A percentile compares a stretch with the other conserved stretches of the same genome.
These are phyloP conservation scores for Boehmeria nivea DNA, from an alignment of 306 rosid species.

Conservation along the genomic window DNA sequence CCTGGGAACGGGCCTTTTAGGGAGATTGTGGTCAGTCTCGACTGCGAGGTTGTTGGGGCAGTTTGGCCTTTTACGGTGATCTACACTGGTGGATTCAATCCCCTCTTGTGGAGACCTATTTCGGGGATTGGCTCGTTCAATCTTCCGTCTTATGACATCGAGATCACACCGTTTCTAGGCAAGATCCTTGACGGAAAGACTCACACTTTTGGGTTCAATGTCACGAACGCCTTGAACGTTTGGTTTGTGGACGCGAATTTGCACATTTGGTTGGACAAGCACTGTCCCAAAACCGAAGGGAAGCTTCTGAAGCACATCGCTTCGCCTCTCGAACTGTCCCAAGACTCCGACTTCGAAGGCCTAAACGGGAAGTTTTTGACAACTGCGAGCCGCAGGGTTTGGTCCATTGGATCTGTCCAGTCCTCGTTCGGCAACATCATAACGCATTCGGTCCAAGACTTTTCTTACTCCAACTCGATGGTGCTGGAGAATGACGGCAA, in stretches of 20 bases:
- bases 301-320: slow-evolving; percentile 32
- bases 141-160: slow-evolving; percentile 86
- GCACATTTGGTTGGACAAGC: slow-evolving; percentile 78
- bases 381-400: slow-evolving; percentile 44
- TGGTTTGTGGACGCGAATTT: slow-evolving; percentile 87
- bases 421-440: slow-evolving; percentile 70
- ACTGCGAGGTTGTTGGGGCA: slow-evolving; percentile 51
- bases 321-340: slow-evolving; percentile 39
- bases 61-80: slow-evolving; percentile 92
- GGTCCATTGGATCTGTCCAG: slow-evolving; percentile 60
- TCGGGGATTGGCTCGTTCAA: slow-evolving; percentile 75
- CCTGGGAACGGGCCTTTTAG: slow-evolving; percentile 88
- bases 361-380: slow-evolving; percentile 63
- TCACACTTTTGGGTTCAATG: slow-evolving; percentile 61
- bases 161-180: slow-evolving; percentile 77
- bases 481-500: slow-evolving; percentile 43
- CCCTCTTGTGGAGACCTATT: slow-evolving; percentile 91
- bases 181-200: slow-evolving; percentile 53
- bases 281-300: slow-evolving; percentile 51
- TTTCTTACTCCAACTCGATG: slow-evolving; percentile 49
- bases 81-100: slow-evolving; percentile 80
- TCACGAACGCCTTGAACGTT: slow-evolving; percentile 78
- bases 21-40: slow-evolving; percentile 75
- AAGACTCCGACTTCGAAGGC: slow-evolving; percentile 47
- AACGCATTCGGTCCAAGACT: slow-evolving; percentile 48